Evolutionary conservation across 495 filamentous ascomycete genomes (phyloP).

Genomic region (Durotheca rogersii): DNA sequence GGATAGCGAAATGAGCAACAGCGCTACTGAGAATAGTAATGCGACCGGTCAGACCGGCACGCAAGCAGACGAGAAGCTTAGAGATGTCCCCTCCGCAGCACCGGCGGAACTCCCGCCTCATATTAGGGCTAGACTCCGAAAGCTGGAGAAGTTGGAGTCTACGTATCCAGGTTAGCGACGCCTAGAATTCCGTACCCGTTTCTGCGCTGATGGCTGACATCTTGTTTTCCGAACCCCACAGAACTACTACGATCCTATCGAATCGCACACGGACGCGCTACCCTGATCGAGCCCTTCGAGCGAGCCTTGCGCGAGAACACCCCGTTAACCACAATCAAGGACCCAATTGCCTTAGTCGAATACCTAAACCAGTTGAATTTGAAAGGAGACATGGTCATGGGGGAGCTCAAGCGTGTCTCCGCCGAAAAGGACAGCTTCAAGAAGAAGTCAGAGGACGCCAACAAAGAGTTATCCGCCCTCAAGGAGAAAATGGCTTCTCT

Average conservation of each 20-base stretch:
- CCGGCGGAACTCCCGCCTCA: conserved; percentile 70
- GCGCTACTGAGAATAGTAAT: conserved; percentile 32
- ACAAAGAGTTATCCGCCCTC: conserved; percentile 61
- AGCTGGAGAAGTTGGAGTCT: conserved; percentile 81
- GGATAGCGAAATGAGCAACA: conserved; percentile 28
- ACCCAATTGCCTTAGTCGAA: conserved; percentile 82
- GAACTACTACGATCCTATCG: conserved; percentile 90
- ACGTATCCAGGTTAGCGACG: conserved; percentile 69
- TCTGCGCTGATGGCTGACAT: conserved; percentile 7
- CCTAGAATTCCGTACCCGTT: conserved; percentile 25
- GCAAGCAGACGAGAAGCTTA: conserved; percentile 9
- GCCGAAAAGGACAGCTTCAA: conserved; percentile 79
- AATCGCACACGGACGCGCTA: conserved; percentile 79
- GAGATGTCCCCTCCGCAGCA: conserved; percentile 23
- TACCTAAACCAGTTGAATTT: conserved; percentile 89
- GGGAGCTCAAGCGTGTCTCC: conserved; percentile 86
- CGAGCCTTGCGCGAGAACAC: conserved; percentile 86
- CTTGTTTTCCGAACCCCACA: conserved; percentile 32
- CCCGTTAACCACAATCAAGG: conserved; percentile 80
- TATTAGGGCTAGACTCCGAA: conserved; percentile 66
- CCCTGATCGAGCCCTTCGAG: conserved; percentile 89
- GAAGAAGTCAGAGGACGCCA: conserved; percentile 68
- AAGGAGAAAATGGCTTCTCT: conserved; percentile 42
- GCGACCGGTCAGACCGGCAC: conserved; percentile 21
- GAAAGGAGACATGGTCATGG: conserved; percentile 85